A percentile compares a stretch with the other conserved stretches of the same genome.
Evolutionary conservation across 208 protist species (phyloP).

Genomic region (Strigomonas culicis): DNA sequence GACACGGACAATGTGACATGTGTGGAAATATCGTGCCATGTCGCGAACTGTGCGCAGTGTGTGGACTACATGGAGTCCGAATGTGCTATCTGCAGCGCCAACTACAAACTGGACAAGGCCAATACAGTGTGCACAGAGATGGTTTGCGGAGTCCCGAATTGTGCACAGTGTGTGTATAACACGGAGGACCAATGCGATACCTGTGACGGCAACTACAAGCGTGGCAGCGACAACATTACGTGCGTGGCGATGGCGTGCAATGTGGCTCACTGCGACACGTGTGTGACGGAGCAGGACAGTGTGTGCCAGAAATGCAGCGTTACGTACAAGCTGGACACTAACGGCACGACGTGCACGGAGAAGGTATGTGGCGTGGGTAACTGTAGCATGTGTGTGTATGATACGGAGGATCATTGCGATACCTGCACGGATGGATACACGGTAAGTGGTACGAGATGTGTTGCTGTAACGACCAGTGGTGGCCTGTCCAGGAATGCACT

Average conservation of each 20-base stretch:
- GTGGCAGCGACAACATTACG: neutral
- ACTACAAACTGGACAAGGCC: neutral
- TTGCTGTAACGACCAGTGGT: too few relatives aligned
- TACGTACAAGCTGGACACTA: neutral
- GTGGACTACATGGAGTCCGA: neutral
- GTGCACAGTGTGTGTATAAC: neutral
- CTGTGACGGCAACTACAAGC: neutral
- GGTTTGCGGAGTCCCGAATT: neutral
- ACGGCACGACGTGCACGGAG: neutral
- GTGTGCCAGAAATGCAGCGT: neutral
- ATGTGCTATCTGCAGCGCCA: neutral
- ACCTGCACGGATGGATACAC: too few relatives aligned
- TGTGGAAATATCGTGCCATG: neutral
- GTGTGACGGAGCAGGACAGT: neutral
- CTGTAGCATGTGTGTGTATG: neutral
- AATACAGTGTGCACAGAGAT: neutral
- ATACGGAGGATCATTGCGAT: conserved; percentile 1
- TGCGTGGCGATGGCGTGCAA: neutral
- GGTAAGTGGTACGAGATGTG: too few relatives aligned
- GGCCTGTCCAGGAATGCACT: too few relatives aligned
- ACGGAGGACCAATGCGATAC: neutral
- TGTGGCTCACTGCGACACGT: neutral
- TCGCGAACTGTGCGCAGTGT: neutral
- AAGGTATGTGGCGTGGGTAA: neutral
- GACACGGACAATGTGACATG: neutral